These are phyloP conservation scores for Trifolium dubium DNA, from an alignment of 306 rosid species.

Conservation along the genomic window DNA sequence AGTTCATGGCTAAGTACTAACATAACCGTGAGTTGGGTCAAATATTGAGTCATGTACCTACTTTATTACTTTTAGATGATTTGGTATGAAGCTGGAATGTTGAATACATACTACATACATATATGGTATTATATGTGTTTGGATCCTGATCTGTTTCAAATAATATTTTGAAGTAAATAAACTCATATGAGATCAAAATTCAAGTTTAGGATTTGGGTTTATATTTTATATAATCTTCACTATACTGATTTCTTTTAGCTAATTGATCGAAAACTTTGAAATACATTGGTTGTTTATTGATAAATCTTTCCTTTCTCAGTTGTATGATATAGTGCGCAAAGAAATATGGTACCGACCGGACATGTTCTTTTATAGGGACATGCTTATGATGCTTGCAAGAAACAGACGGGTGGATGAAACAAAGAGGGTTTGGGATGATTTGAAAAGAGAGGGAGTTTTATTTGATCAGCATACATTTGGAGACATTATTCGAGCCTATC, in stretches of 20 bases:
- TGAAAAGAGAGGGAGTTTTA: conserved; percentile 68
- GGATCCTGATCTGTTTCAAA: too few relatives aligned
- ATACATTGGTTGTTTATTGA: conserved; percentile 25
- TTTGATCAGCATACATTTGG: conserved; percentile 98
- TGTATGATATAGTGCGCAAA: conserved; percentile 80
- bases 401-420: conserved; percentile 73
- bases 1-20: not conserved
- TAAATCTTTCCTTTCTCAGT: conserved; percentile 49
- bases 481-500: conserved; percentile 73
- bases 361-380: conserved; percentile 91
- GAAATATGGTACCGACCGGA: conserved; percentile 98
- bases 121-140: too few relatives aligned
- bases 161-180: too few relatives aligned
- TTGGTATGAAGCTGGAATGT: too few relatives aligned
- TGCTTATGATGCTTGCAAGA: conserved; percentile 93
- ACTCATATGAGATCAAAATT: too few relatives aligned
- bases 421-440: conserved; percentile 82
- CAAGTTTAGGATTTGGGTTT: too few relatives aligned
- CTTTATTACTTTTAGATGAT: too few relatives aligned
- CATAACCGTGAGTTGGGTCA: not conserved
- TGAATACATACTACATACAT: too few relatives aligned
- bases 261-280: conserved; percentile 8
- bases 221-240: too few relatives aligned
- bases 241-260: not conserved
- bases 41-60: not conserved